Percentiles rank a stretch among this genome's conserved stretches.
These are phyloP conservation scores for Blastocystis sp. DNA, from an alignment of 352 stramenopile genomes.

Conservation along the genomic window DNA sequence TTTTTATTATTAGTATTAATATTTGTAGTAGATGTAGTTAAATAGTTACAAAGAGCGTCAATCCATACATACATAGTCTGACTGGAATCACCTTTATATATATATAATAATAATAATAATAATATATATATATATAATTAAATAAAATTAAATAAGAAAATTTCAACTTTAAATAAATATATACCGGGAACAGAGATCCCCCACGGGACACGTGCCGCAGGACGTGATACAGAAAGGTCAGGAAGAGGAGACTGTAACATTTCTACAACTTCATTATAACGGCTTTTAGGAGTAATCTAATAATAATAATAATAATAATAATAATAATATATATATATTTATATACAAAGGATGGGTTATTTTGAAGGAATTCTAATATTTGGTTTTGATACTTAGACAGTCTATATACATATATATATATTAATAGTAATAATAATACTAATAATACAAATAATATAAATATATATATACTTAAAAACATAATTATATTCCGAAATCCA, in stretches of 20 bases:
- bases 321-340: too few species aligned
- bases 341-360: conserved; percentile 41
- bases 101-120: too few species aligned
- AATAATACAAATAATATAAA: too few species aligned
- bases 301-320: conserved; percentile 55
- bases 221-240: conserved; percentile 83
- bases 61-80: conserved; percentile 99
- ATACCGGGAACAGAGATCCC: conserved; percentile 63
- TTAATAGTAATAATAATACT: too few species aligned
- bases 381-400: conserved; percentile 72
- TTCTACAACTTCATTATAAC: conserved; percentile 65
- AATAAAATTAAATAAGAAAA: too few species aligned
- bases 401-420: too few species aligned
- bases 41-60: conserved; percentile 91
- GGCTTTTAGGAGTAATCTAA: conserved; percentile 59
- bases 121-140: too few species aligned
- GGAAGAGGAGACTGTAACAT: conserved; percentile 62
- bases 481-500: conserved; percentile 90
- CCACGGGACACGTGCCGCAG: conserved; percentile 78
- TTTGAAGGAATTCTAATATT: conserved; percentile 67
- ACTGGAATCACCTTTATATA: conserved; percentile 56
- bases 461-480: conserved; percentile 92
- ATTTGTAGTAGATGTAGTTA: conserved; percentile 61
- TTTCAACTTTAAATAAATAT: neutral
- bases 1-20: too few species aligned